A percentile compares a stretch with the other conserved stretches of the same genome.
Conservation (phyloP, 306 rosid species). For the Spatholobus suberectus region DNA sequence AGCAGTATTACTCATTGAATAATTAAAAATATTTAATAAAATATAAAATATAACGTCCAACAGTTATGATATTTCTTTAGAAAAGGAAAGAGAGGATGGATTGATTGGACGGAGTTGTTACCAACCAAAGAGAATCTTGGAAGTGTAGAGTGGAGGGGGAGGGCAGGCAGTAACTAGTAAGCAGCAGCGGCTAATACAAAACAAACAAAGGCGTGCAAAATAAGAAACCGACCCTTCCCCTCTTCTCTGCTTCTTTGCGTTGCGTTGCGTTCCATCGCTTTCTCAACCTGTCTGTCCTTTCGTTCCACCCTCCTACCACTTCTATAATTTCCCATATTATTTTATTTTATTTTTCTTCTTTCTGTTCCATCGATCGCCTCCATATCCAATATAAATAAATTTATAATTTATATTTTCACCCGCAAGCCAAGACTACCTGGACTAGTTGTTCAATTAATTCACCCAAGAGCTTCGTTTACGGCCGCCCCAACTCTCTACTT, state of each 20-base stretch:
- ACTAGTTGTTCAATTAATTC: conserved; percentile 10
- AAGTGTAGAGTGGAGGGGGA: conserved; percentile 1
- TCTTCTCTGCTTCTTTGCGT: background rate
- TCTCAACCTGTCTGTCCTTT: conserved; percentile 9
- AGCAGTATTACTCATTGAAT: too few species aligned
- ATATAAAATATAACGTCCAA: too few species aligned
- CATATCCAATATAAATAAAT: background rate
- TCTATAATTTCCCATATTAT: background rate
- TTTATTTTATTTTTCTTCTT: background rate
- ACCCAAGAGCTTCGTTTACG: conserved; percentile 25
- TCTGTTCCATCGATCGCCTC: background rate
- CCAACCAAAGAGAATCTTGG: conserved; percentile 3
- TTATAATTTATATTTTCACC: background rate
- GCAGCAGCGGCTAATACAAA: background rate
- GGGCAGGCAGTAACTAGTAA: background rate
- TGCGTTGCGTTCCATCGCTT: background rate
- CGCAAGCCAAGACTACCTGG: background rate
- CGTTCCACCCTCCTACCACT: background rate
- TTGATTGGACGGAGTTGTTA: background rate
- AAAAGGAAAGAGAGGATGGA: background rate
- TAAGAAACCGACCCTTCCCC: conserved; percentile 18
- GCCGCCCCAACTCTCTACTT: conserved; percentile 2
- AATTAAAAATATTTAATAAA: too few species aligned
- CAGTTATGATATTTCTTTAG: too few species aligned
- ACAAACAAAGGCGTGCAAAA: background rate